Evolutionary conservation across 306 rosid species (phyloP).

Genomic region (Trifolium repens): DNA sequence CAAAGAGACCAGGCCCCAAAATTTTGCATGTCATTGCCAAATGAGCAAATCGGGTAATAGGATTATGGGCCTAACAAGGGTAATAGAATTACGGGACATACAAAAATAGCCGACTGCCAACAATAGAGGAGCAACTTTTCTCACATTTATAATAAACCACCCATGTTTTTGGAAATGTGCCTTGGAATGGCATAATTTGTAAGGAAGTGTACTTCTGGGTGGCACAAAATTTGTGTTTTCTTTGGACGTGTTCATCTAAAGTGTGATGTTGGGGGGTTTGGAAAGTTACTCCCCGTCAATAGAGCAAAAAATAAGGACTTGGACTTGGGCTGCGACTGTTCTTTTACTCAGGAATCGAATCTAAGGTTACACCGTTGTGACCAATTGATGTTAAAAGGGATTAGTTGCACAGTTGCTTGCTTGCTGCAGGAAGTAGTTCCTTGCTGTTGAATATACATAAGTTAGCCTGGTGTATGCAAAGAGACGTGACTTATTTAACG

Average conservation of each 20-base stretch:
- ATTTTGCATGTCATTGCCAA: not conserved
- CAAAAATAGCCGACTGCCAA: too few relatives aligned
- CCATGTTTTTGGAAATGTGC: too few relatives aligned
- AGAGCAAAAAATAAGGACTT: not conserved
- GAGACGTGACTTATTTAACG: not conserved
- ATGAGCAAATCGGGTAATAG: not conserved
- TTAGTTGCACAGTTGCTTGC: not conserved
- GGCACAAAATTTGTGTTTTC: too few relatives aligned
- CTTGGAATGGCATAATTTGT: too few relatives aligned
- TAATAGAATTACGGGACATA: too few relatives aligned
- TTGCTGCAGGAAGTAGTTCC: not conserved
- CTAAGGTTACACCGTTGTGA: not conserved
- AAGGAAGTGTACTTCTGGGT: too few relatives aligned
- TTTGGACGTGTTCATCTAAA: not conserved
- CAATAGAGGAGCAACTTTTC: too few relatives aligned
- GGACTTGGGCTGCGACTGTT: not conserved
- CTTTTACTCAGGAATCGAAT: not conserved
- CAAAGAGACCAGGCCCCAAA: not conserved
- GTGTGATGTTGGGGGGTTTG: not conserved
- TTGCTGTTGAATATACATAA: slow-evolving; percentile 2
- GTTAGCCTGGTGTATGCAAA: not conserved
- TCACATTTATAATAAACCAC: too few relatives aligned
- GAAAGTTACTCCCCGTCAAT: not conserved
- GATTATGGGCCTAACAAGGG: too few relatives aligned
- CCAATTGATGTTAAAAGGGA: not conserved